Base-by-base conservation (phyloP, 2,329 filamentous ascomycete genomes). In the Alternaria infectoria region DNA sequence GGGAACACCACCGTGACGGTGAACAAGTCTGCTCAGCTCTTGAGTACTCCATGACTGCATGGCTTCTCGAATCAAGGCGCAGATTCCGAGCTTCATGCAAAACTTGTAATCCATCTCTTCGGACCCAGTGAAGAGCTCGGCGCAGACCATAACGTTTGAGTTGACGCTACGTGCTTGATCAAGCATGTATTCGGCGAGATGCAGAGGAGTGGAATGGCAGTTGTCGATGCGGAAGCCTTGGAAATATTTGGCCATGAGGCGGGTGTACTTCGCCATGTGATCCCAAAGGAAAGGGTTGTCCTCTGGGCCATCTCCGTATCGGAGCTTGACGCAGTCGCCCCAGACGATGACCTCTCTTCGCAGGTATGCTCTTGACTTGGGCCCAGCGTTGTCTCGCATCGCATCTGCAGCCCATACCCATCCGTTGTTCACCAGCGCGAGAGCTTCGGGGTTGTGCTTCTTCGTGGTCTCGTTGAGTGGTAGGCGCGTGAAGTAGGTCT, bases 321-420 rank as follows among this genome's bases (percentile, higher is more conserved):
- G 90, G 57, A 99, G 86, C 83, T 99, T 99, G 66, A 98, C 96
- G 77, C 96, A 99, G 77, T 99, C 96, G 13, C 95, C 94, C 96
- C 96, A 99, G 28, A 97, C 92, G 70, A 99, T 98, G 64, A 99
- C 93, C 80, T 99, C 93, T 70, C 96, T 89, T 56, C 93, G 89
- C n/a, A 99, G 86, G 75, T 99, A 99, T n/a, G 95, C 93, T 59
- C 90, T 90, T 9, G 95, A 97, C 50, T 92, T 85, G 0, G 93
- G 91, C 0, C 96, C 96, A 28, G 96, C 96, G 74, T 98, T 96
- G 82, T 99, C 96, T 46, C 93, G 87, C 80, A 98, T 87, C 2
- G 96, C 95, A 81, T 98, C 96, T 6, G 95, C 95, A 62, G 93
- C 95, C 96, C 96, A 99, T 9, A 99, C 94, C 96, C 96, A 99